Evolutionary conservation across 129 eudicot genomes (phyloP), one percentile per base, ranked within the genome.

Genomic region (Lactuca saligna): DNA sequence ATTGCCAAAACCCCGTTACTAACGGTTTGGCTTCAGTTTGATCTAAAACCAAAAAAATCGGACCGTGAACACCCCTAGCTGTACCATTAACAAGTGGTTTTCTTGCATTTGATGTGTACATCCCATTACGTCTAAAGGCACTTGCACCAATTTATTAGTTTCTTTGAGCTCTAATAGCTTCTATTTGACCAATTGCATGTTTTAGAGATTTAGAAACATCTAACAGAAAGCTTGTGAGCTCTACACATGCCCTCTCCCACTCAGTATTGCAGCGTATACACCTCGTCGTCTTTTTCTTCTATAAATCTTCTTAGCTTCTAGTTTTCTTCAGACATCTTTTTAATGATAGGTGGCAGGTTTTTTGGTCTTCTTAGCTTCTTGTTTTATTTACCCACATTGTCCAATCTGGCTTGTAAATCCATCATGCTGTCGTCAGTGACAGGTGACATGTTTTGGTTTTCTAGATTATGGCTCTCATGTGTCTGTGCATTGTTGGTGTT

Each of bases 211-310:
- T 86, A 61, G 88, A 83, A 61, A n/a, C 94, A 76, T 90, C 91
- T 70, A 84, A 61, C 51, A 90, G 83, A 77, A 90, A 84, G 64
- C 79, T 78, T 70, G 94, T 90, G 64, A 90, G 80, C 79, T 90
- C 97, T 68, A 82, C 78, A 63, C 86, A 84, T 70, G 90, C 97
- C 59, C 75, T 86, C 78, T 84, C 88, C 97, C 97, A 90, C 38
- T 84, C 88, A 35, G 72, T 73, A 54, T 20, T 78, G 82, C 70
- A 79, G 42, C 10, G 17, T 61, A 59, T 70, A 81, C 57, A 86
- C 76, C 69, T 84, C 90, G 61, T 84, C 83, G 51, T 90, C 91
- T 80, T 86, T 90, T 53, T 74, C 80, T 66, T 81, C 80, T 56
- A 84, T 29, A 38, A 44, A 69, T 54, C 72, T 76, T 78, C 65